Percentiles rank a stretch among this genome's conserved stretches.
Conservation (phyloP, 169 alveolate genomes). For the Plasmodium gonderi region DNA sequence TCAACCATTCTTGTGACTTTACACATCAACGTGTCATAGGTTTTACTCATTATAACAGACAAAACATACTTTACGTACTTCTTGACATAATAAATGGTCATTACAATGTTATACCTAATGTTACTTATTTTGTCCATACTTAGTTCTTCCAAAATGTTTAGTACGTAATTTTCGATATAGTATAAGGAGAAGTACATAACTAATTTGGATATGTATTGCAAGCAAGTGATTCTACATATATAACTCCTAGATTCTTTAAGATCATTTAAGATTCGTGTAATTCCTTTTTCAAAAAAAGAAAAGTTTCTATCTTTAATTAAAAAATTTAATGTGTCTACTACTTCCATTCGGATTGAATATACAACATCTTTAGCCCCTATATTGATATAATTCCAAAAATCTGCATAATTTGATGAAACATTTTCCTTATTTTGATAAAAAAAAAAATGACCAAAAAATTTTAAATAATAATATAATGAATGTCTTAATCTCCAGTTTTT, state of each 20-base stretch:
- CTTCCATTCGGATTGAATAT: constrained; percentile 48
- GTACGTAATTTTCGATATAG: constrained; percentile 47
- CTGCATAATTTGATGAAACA: constrained; percentile 29
- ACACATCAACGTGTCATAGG: constrained; percentile 35
- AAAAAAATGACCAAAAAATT: constrained; percentile 74
- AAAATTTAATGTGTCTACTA: constrained; percentile 58
- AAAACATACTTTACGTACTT: constrained; percentile 50
- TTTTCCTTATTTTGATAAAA: constrained; percentile 69
- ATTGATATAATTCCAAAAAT: constrained; percentile 61
- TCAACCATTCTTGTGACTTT: constrained; percentile 19
- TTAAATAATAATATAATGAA: constrained; percentile 54
- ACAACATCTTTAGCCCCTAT: constrained; percentile 63
- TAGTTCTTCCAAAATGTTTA: constrained; percentile 19
- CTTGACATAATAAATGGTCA: constrained; percentile 45
- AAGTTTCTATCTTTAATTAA: constrained; percentile 39
- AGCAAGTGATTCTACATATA: constrained; percentile 50
- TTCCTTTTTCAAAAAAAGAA: constrained; percentile 63
- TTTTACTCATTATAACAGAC: constrained; percentile 16
- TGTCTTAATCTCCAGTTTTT: constrained; percentile 68
- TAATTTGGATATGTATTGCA: constrained; percentile 69
- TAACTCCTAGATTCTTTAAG: constrained; percentile 61
- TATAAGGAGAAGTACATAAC: constrained; percentile 40
- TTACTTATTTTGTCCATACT: constrained; percentile 61
- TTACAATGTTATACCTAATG: constrained; percentile 54
- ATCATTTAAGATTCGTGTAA: constrained; percentile 40